phyloP scores from a whole-genome alignment of 192 early-diverging fungal genomes.

The Coemansia sp. region DNA sequence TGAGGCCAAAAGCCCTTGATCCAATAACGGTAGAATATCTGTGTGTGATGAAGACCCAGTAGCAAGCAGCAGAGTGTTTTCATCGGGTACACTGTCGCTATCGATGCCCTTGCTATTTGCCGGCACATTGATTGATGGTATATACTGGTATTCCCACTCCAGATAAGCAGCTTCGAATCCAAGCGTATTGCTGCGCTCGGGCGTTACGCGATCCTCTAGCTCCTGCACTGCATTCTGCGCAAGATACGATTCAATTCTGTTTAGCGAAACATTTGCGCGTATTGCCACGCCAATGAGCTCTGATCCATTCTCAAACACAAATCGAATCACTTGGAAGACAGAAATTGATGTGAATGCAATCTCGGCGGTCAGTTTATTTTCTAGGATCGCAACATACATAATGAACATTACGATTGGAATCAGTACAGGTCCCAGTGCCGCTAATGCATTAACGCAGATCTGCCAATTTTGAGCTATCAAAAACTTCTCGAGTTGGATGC shows the following conservation, averaged over 20 bases:
- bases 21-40: not conserved
- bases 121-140: not conserved
- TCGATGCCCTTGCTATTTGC: not conserved
- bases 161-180: conserved; percentile 39
- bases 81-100: not conserved
- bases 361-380: conserved; percentile 60
- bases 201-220: conserved; percentile 35
- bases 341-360: conserved; percentile 72
- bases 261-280: conserved; percentile 63
- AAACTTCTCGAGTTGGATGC: conserved; percentile 62
- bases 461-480: conserved; percentile 55
- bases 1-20: not conserved
- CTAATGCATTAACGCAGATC: conserved; percentile 51
- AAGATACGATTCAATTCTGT: conserved; percentile 73
- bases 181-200: not conserved
- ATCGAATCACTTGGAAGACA: conserved; percentile 66
- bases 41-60: not conserved
- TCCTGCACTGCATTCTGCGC: conserved; percentile 66
- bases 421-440: conserved; percentile 62
- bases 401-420: conserved; percentile 63
- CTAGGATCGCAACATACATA: conserved; percentile 60
- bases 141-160: conserved; percentile 23
- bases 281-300: conserved; percentile 59
- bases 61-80: not conserved
- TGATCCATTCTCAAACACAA: conserved; percentile 63